These are phyloP conservation scores for Ilyonectria robusta DNA, from an alignment of 2,329 filamentous ascomycete species.

Conservation along the genomic window DNA sequence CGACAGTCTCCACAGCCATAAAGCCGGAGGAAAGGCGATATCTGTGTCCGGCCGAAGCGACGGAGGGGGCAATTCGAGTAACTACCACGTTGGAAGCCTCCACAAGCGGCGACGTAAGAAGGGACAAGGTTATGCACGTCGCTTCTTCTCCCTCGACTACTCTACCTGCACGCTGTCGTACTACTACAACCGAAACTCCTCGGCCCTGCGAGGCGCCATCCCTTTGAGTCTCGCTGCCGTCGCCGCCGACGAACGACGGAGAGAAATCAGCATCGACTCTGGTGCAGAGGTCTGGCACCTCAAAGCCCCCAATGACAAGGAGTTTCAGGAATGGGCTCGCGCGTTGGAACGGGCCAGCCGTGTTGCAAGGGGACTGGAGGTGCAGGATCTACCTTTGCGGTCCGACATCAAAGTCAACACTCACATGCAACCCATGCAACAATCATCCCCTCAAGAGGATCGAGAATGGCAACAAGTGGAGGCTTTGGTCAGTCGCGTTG, in stretches of 20 bases:
- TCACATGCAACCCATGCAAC: conserved; percentile 46
- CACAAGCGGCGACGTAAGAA: conserved; percentile 94
- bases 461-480: conserved; percentile 91
- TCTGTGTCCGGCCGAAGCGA: conserved; percentile 70
- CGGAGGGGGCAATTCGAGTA: conserved; percentile 57
- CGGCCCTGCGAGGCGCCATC: conserved; percentile 91
- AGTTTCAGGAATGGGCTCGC: conserved; percentile 89
- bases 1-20: conserved; percentile 72
- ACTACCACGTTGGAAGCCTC: conserved; percentile 86
- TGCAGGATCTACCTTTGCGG: conserved; percentile 44
- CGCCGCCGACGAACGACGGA: conserved; percentile 86
- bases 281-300: conserved; percentile 98
- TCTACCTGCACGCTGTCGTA: conserved; percentile 95
- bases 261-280: conserved; percentile 96
- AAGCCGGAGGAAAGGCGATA: conserved; percentile 57
- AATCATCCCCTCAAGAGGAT: conserved; percentile 71
- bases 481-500: conserved; percentile 85
- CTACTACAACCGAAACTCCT: conserved; percentile 94
- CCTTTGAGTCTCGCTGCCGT: conserved; percentile 93
- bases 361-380: conserved; percentile 69
- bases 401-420: conserved; percentile 48
- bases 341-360: conserved; percentile 88
- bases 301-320: conserved; percentile 83
- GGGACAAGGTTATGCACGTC: conserved; percentile 91
- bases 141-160: conserved; percentile 97